Evolutionary conservation across 2,329 filamentous ascomycete species (phyloP), one percentile per base, ranked within the genome.

Genomic region (Ceratocystis diversiconidia): DNA sequence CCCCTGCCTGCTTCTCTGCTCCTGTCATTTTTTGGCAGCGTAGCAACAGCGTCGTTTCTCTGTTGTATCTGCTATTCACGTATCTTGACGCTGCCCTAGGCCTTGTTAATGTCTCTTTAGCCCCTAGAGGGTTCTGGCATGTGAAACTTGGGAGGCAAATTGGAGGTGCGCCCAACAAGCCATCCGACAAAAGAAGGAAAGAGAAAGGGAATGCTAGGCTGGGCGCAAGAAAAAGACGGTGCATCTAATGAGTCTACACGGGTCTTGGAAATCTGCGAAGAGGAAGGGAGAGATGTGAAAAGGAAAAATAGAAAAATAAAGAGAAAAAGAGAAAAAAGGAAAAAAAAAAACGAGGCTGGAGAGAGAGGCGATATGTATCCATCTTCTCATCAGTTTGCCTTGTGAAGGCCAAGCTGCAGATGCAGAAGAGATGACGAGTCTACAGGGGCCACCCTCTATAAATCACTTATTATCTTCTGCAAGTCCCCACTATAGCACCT

Each of bases 101-200:
- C 36, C 36, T 15, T 41, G 36, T 41, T 41, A 41, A 41, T 22
- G 19, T 55, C 19, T 28, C 22, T 28, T 32, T 57, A 17, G 30
- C 15, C 52, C 52, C 52, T 57, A 32, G 28, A 57, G 52, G 52
- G 52, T 32, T 57, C 22, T 57, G 22, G 52, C 22, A 57, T 57
- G 22, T 52, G 52, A 57, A 57, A 57, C 52, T 57, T 57, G 52
- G 52, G 52, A 22, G 52, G 52, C 52, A 57, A 57, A 57, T 57
- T 57, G 52, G 52, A 50, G 36, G 36, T 41, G 43, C 22, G 43
- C 5, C 43, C 5, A 41, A 32, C 28, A 41, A 41, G 36, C 36
- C 36, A 46, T 41, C 36, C 36, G 36, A 60, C 15, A 46, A 43
- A 61, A 61, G 10, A 44, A 61, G 41, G 43, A n/a, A 41, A 32